Conservation (phyloP, 2,329 filamentous ascomycete genomes). For the Davidsoniella eucalypti region DNA sequence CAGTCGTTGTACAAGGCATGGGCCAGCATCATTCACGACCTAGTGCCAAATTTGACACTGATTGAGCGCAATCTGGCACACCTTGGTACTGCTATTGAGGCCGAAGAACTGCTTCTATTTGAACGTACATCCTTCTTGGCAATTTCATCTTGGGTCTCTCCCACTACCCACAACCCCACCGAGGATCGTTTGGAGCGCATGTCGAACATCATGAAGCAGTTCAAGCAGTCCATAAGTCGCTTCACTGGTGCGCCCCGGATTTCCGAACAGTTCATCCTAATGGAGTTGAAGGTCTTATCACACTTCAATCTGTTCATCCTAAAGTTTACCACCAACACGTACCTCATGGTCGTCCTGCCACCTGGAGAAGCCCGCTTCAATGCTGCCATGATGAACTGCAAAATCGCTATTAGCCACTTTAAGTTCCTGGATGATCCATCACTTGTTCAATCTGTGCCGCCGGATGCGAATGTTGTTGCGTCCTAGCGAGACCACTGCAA, state of each 20-base stretch:
- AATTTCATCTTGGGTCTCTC: slow-evolving; percentile 77
- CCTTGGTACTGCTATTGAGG: slow-evolving; percentile 72
- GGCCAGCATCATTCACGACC: slow-evolving; percentile 93
- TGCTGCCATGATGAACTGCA: slow-evolving; percentile 74
- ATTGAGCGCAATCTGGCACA: slow-evolving; percentile 77
- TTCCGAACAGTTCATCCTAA: slow-evolving; percentile 63
- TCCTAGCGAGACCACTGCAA: slow-evolving; percentile 12
- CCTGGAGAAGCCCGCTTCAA: slow-evolving; percentile 88
- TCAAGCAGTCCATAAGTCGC: slow-evolving; percentile 70
- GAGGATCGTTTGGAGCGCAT: slow-evolving; percentile 86
- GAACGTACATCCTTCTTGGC: slow-evolving; percentile 92
- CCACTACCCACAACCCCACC: slow-evolving; percentile 62
- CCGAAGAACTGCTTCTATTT: slow-evolving; percentile 85
- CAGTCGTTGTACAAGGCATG: slow-evolving; percentile 96
- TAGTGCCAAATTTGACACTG: slow-evolving; percentile 81
- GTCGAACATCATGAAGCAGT: slow-evolving; percentile 95
- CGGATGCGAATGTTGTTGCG: slow-evolving; percentile 4
- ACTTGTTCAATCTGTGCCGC: slow-evolving; percentile 1
- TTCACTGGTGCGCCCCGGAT: slow-evolving; percentile 69
- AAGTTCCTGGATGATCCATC: slow-evolving; percentile 41
- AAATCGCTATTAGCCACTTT: slow-evolving; percentile 72
- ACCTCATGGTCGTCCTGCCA: slow-evolving; percentile 80
- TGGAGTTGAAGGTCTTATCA: slow-evolving; percentile 61
- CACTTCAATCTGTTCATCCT: slow-evolving; percentile 88
- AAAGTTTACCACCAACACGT: slow-evolving; percentile 94